Evolutionary conservation across 139 green algal genomes (phyloP), one percentile per base, ranked within the genome.

Genomic region (Chlamydomonas incerta): DNA sequence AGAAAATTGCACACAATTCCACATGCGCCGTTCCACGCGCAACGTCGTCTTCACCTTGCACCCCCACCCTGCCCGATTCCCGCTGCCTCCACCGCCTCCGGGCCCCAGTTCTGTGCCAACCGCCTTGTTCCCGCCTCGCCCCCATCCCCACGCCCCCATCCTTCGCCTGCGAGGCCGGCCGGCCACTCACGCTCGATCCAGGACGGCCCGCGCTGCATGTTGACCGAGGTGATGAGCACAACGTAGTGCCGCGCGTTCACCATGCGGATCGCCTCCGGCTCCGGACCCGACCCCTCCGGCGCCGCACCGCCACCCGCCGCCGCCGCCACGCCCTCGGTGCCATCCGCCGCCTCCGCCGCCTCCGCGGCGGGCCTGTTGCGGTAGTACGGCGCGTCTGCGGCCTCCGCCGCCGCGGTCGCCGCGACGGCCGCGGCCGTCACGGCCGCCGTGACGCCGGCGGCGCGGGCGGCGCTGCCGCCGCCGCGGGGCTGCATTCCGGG

Each of bases 211-310:
- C 3, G 57, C 74, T 72, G 67, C 57, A 71, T 33, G 57, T 82
- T 21, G 6, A 82, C 74, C 2, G 34, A 34, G 24, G 58, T 71
- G 17, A 82, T 71, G 23, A 82, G 33, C 17, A 71, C 74, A 9
- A 71, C 74, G 34, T 72, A 82, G 55, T 82, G 74, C 6, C 58
- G 67, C 13, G 74, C 74, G 58, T 82, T 82, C 35, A 82, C 35
- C 20, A 82, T 0, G 58, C 74, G 58, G 15, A 71, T 23, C 20
- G 20, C 18, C 55, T 23, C 21, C 20, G 18, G 18, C 21, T 23
- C 2, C 55, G 55, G 55, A 10, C 21, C 55, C 55, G 41, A 8
- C 41, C 55, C 11, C 55, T 23, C 2, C 20, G 11, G 2, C 21
- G 55, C 4, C 55, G 9, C 20, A 10, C 17, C 55, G 55, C 55